Percentiles rank a stretch among this genome's conserved stretches.
Conservation (phyloP, 306 rosid species). For the Carpinus fangiana region DNA sequence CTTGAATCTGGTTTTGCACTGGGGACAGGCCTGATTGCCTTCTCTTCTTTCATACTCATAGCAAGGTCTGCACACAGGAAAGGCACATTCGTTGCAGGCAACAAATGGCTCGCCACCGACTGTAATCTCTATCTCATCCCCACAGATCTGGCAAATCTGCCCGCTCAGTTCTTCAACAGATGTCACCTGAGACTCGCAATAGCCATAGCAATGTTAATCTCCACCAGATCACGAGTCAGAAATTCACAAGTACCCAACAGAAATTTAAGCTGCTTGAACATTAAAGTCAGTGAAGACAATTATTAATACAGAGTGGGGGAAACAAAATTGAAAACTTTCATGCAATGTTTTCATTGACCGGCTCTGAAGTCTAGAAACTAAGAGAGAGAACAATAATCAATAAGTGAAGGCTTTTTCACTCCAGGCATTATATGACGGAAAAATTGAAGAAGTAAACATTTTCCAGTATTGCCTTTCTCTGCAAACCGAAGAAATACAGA, state of each 20-base stretch:
- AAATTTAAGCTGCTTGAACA: background rate
- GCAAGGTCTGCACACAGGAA: constrained; percentile 87
- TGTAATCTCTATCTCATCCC: constrained; percentile 78
- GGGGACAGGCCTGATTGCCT: constrained; percentile 92
- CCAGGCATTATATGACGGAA: constrained; percentile 15
- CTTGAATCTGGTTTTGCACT: constrained; percentile 88
- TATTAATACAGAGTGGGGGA: background rate
- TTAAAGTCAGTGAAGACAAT: background rate
- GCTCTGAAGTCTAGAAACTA: constrained; percentile 33
- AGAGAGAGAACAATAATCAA: constrained; percentile 6
- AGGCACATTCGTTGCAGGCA: constrained; percentile 97
- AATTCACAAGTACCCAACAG: background rate
- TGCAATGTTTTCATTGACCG: constrained; percentile 28
- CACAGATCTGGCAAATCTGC: constrained; percentile 95
- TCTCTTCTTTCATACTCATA: constrained; percentile 93
- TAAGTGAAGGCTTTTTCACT: constrained; percentile 15
- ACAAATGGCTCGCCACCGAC: constrained; percentile 82
- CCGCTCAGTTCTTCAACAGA: constrained; percentile 72
- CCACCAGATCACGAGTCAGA: constrained; percentile 21
- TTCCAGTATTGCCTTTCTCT: background rate
- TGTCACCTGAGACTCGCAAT: constrained; percentile 56
- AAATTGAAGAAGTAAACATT: background rate
- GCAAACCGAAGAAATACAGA: constrained; percentile 16
- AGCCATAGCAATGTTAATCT: constrained; percentile 12
- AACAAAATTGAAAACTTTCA: constrained; percentile 17